These are phyloP conservation scores for Linderniella brevidens DNA, from an alignment of 257 asterid species.

Conservation along the genomic window DNA sequence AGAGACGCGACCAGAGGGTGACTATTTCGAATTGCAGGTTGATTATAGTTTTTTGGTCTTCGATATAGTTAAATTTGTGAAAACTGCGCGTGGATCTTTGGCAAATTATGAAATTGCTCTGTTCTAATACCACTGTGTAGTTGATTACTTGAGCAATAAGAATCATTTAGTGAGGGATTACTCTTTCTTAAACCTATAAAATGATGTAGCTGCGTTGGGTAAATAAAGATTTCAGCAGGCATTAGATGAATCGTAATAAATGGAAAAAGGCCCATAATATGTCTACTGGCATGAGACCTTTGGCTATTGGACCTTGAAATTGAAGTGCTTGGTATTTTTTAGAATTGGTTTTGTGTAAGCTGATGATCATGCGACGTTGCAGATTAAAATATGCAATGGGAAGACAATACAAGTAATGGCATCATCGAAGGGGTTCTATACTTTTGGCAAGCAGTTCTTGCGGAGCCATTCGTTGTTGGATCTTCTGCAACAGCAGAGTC, in stretches of 20 bases:
- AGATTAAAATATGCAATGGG: slow-evolving; percentile 97
- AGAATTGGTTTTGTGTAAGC: not conserved
- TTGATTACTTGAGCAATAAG: no score
- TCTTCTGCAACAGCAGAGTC: slow-evolving; percentile 98
- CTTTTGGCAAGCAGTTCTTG: slow-evolving; percentile 56
- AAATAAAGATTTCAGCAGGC: no score
- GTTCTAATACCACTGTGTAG: not conserved
- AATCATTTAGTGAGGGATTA: no score
- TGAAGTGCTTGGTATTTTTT: not conserved
- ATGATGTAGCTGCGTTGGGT: no score
- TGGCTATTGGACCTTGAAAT: no score
- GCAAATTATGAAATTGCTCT: slow-evolving; percentile 3
- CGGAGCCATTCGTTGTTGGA: slow-evolving; percentile 85
- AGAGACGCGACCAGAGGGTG: slow-evolving; percentile 45
- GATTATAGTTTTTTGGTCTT: slow-evolving; percentile 2
- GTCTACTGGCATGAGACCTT: no score
- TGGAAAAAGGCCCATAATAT: no score
- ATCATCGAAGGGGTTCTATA: slow-evolving; percentile 75
- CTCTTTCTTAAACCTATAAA: no score
- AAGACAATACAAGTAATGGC: slow-evolving; percentile 77
- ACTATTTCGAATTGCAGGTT: slow-evolving; percentile 86
- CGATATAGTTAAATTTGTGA: not conserved
- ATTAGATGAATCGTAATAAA: no score
- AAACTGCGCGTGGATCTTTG: not conserved
- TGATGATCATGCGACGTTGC: slow-evolving; percentile 18